A percentile compares a stretch with the other conserved stretches of the same genome.
phyloP scores from a whole-genome alignment of 768 basidiomycete genomes.

The Calocera viscosa region DNA sequence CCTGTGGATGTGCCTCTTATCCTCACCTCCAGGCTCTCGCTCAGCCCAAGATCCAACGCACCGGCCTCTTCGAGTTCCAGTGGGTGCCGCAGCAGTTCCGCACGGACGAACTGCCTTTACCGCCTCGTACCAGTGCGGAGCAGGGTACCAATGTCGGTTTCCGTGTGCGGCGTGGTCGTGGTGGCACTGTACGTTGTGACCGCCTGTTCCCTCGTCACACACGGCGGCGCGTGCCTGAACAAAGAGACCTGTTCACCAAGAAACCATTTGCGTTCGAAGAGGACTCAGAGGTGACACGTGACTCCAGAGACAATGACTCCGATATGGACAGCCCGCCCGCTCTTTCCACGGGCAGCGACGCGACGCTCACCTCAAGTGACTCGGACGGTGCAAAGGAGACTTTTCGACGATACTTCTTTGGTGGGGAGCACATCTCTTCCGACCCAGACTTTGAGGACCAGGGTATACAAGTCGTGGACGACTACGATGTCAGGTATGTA shows the following conservation, averaged over 20 bases:
- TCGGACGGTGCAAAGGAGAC: background rate
- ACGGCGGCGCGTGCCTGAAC: background rate
- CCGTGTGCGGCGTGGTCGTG: constrained; percentile 1
- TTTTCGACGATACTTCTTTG: background rate
- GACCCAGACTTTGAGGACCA: background rate
- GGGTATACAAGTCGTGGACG: background rate
- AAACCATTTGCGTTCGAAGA: background rate
- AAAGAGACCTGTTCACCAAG: background rate
- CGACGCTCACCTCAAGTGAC: background rate
- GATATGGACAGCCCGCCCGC: background rate
- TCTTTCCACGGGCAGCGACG: background rate
- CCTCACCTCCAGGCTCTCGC: background rate
- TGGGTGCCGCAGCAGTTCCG: background rate
- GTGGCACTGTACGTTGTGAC: background rate
- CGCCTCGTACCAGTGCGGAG: background rate
- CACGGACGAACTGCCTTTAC: background rate
- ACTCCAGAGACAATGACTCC: background rate
- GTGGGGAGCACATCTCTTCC: background rate
- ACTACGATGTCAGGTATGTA: constrained; percentile 1
- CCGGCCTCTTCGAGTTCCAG: background rate
- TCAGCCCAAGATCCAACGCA: background rate
- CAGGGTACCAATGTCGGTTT: background rate
- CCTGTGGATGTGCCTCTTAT: background rate
- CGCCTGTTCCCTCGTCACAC: background rate
- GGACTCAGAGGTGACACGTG: background rate